Base-by-base conservation (phyloP, 2,329 filamentous ascomycete species). In the Colletotrichum spinosum region DNA sequence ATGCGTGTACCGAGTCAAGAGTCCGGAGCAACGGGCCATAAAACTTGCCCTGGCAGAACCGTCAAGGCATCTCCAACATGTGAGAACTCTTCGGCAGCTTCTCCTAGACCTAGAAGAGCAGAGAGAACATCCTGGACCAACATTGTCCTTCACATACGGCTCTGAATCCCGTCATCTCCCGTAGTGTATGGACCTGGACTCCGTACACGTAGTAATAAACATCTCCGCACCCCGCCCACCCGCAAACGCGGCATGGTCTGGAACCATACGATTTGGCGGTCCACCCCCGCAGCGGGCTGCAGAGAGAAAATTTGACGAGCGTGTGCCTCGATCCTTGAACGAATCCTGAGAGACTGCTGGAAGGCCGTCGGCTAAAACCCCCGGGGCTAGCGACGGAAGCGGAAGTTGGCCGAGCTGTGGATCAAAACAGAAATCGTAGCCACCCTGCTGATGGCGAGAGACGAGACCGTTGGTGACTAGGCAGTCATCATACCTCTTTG, bases 391-490 rank as follows among this genome's bases (percentile, higher is more conserved):
- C 12, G 51, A 53, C 52, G 9, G 34, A 65, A 53, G 62, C 57
- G 62, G 62, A 56, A 55, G 57, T 65, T 65, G 62, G 39, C 62
- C 62, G 62, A 65, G 46, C 38, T 60, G 61, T 60, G 61, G 57
- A 52, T 51, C 61, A 37, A 46, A 45, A 33, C 50, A 65, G 51
- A 55, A 65, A 55, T 65, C 33, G 35, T 61, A 48, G 49, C 39
- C 58, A 53, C 57, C 60, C 59, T 42, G 45, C 37, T 15, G 46
- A 2, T 8, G 44, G 42, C 42, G 41, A 50, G 35, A 56, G 48
- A 56, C 35, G 48, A 49, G 49, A 33, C 25, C 8, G 39, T 49
- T 41, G 46, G 11, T 57, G 62, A 65, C 52, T 52, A 62, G 49
- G 54, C 55, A 44, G 11, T 15, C 9, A 10, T 6, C n/a, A 6